Conservation (phyloP, 2,329 filamentous ascomycete genomes). For the Tolypocladium cylindrosporum region DNA sequence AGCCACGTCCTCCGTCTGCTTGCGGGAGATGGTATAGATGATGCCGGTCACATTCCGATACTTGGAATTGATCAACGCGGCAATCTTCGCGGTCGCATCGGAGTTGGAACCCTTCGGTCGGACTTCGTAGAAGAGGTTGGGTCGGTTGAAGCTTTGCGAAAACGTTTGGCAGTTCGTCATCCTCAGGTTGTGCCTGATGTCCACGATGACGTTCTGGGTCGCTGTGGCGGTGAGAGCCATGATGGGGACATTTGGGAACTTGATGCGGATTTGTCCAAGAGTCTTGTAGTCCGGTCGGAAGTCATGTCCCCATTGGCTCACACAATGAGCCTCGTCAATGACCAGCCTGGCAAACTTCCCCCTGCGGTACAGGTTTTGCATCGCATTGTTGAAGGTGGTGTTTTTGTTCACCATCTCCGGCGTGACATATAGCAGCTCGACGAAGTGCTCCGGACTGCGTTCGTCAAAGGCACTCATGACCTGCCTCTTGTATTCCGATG, state of each 20-base stretch:
- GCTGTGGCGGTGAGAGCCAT: slow-evolving; percentile 96
- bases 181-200: slow-evolving; percentile 84
- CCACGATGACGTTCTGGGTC: slow-evolving; percentile 82
- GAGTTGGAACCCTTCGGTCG: slow-evolving; percentile 56
- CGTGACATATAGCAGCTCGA: slow-evolving; percentile 89
- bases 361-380: slow-evolving; percentile 59
- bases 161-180: slow-evolving; percentile 73
- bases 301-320: slow-evolving; percentile 98
- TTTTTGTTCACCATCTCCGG: slow-evolving; percentile 95
- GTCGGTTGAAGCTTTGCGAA: slow-evolving; percentile 92
- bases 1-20: slow-evolving; percentile 73
- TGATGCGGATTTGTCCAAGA: slow-evolving; percentile 61
- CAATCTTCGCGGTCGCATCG: slow-evolving; percentile 35
- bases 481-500: slow-evolving; percentile 48
- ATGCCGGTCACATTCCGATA: slow-evolving; percentile 74
- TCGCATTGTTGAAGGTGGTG: slow-evolving; percentile 50
- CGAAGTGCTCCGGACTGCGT: slow-evolving; percentile 58
- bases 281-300: slow-evolving; percentile 94
- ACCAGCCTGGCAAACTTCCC: slow-evolving; percentile 79
- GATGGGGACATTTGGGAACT: slow-evolving; percentile 71
- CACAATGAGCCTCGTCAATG: slow-evolving; percentile 98
- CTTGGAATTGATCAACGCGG: slow-evolving; percentile 56
- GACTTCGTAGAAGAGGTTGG: slow-evolving; percentile 87
- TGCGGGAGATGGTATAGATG: slow-evolving; percentile 82
- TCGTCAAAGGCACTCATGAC: slow-evolving; percentile 57